These are phyloP conservation scores for Alternaria metachromatica DNA, from an alignment of 2,329 filamentous ascomycete genomes.

Conservation along the genomic window DNA sequence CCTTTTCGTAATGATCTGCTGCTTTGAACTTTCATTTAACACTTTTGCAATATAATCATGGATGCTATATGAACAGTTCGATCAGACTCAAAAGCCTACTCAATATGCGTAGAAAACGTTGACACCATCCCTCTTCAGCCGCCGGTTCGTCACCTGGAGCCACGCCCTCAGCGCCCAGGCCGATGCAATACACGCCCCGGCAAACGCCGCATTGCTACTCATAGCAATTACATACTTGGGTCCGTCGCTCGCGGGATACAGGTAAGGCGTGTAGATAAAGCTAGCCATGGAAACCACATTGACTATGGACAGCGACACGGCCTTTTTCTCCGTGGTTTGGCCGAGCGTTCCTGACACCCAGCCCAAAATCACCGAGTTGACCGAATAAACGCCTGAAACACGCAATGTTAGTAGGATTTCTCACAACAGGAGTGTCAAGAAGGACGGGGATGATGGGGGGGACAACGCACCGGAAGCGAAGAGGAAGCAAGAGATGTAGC, in stretches of 20 bases:
- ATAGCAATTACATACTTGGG: slow-evolving; percentile 27
- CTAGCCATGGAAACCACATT: slow-evolving; percentile 51
- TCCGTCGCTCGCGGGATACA: slow-evolving; percentile 29
- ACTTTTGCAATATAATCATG: neutral
- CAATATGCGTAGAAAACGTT: slow-evolving; percentile 26
- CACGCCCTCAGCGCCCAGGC: slow-evolving; percentile 23
- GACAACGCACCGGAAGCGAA: slow-evolving; percentile 4
- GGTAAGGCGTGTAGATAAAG: slow-evolving; percentile 45
- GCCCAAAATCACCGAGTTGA: slow-evolving; percentile 46
- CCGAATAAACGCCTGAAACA: slow-evolving; percentile 38
- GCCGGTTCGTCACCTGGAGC: slow-evolving; percentile 17
- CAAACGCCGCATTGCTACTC: slow-evolving; percentile 30
- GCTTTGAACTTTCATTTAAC: neutral
- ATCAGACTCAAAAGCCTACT: neutral
- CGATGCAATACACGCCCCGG: slow-evolving; percentile 17
- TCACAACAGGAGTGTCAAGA: neutral
- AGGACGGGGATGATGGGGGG: too few species aligned
- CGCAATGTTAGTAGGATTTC: neutral
- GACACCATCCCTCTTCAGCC: slow-evolving; percentile 10
- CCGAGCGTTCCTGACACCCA: slow-evolving; percentile 50
- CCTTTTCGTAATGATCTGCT: neutral
- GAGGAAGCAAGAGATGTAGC: slow-evolving; percentile 10
- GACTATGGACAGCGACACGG: slow-evolving; percentile 49
- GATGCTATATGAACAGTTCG: neutral
- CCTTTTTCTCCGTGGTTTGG: slow-evolving; percentile 52